Evolutionary conservation across 495 filamentous ascomycete genomes (phyloP).

Genomic region (Aspergillus mulundensis): DNA sequence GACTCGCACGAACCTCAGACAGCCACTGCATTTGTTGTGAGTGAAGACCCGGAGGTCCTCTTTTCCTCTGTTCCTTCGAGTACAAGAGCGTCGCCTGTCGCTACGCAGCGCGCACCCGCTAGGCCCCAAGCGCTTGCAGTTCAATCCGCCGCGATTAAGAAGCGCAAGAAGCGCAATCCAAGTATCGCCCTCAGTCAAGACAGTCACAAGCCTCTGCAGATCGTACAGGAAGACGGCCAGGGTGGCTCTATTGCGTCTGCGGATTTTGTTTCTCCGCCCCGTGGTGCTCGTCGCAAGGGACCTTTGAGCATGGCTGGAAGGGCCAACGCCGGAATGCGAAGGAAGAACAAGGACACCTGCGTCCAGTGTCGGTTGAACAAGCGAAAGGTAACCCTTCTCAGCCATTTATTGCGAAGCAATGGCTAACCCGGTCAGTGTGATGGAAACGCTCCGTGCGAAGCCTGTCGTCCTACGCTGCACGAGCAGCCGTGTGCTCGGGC

Average conservation of each 20-base stretch:
- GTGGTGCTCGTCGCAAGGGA: conserved; percentile 46
- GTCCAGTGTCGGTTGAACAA: conserved; percentile 48
- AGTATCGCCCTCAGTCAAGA: conserved; percentile 29
- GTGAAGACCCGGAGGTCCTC: conserved; percentile 33
- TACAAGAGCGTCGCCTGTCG: conserved; percentile 24
- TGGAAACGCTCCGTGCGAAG: conserved; percentile 46
- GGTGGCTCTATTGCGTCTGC: conserved; percentile 46
- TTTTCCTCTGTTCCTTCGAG: conserved; percentile 26
- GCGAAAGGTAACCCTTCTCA: conserved; percentile 34
- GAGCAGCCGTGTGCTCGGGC: conserved; percentile 47
- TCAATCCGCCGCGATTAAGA: conserved; percentile 37
- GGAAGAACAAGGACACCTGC: conserved; percentile 49
- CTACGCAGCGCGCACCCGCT: conserved; percentile 25
- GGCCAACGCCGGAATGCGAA: conserved; percentile 43
- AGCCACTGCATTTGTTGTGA: conserved; percentile 40
- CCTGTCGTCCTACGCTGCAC: conserved; percentile 44
- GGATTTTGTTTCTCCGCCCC: conserved; percentile 45
- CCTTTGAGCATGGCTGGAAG: conserved; percentile 42
- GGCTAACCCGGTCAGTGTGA: conserved; percentile 33
- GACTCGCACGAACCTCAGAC: conserved; percentile 24
- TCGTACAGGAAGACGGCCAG: conserved; percentile 47
- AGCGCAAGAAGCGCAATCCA: conserved; percentile 39
- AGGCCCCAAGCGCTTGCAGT: conserved; percentile 33
- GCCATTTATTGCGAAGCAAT: not conserved
- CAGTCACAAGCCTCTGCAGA: conserved; percentile 37